These are phyloP conservation scores for Sungouiozyma intestinalis DNA, from an alignment of 805 yeast species.

Conservation along the genomic window DNA sequence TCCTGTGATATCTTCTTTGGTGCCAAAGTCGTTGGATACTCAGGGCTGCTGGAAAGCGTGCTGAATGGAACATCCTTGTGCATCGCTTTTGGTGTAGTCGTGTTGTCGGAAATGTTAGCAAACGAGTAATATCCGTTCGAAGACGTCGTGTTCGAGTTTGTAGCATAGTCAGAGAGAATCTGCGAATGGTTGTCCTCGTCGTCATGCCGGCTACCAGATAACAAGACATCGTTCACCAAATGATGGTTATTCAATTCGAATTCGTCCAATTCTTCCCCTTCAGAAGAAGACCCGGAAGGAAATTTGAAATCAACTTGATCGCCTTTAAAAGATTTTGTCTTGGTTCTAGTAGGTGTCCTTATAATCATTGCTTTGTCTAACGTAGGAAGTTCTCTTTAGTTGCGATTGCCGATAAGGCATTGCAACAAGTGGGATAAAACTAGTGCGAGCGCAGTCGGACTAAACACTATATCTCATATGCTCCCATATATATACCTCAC, in stretches of 20 bases:
- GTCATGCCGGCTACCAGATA: slow-evolving; percentile 1
- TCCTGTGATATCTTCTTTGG: slow-evolving; percentile 8
- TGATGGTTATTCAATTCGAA: slow-evolving; percentile 22
- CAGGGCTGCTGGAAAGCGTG: not conserved
- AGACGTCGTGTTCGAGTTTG: slow-evolving; percentile 13
- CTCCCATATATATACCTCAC: not conserved
- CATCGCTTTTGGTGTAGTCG: slow-evolving; percentile 16
- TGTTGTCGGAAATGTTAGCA: slow-evolving; percentile 31
- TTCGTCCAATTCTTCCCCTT: slow-evolving; percentile 7
- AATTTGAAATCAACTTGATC: slow-evolving; percentile 32
- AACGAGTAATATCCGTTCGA: slow-evolving; percentile 28
- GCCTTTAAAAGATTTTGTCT: slow-evolving; percentile 32
- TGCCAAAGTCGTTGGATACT: slow-evolving; percentile 14
- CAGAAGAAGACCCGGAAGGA: slow-evolving; percentile 19
- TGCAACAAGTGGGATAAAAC: no score
- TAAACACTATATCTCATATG: no score
- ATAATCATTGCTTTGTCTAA: slow-evolving; percentile 10
- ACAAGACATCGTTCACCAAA: slow-evolving; percentile 16
- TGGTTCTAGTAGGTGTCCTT: slow-evolving; percentile 27
- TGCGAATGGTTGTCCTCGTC: slow-evolving; percentile 21
- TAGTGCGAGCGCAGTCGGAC: no score
- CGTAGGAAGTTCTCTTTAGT: not conserved
- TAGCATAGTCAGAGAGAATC: slow-evolving; percentile 23
- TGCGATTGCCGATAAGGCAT: no score
- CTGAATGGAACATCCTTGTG: not conserved